phyloP scores from a whole-genome alignment of 176 grass and related monocot species.

The Oryza meyeriana region DNA sequence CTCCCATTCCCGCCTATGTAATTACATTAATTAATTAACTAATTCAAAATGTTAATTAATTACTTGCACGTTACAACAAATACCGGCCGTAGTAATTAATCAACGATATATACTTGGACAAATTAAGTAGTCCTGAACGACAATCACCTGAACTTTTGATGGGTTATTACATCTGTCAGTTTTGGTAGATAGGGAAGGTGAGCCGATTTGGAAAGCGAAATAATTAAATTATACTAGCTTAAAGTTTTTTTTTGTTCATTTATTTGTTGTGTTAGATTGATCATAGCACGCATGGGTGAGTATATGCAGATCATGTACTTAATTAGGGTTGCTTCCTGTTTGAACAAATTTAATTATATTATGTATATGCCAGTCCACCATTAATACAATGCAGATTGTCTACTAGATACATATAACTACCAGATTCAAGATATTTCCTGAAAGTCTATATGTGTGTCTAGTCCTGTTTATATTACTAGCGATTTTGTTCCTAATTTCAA shows the following conservation, averaged over 20 bases:
- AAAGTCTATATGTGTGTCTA: neutral
- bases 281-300: neutral
- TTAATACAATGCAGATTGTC: neutral
- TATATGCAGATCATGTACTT: neutral
- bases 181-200: conserved; percentile 16
- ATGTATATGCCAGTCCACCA: neutral
- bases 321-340: conserved; percentile 23
- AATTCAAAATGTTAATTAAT: neutral
- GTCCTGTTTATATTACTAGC: neutral
- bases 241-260: neutral
- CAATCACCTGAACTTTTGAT: neutral
- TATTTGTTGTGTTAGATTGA: neutral
- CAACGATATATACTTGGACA: neutral
- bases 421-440: neutral
- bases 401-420: neutral
- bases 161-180: neutral
- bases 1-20: conserved; percentile 39
- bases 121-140: neutral
- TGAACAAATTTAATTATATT: conserved; percentile 6
- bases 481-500: conserved; percentile 16
- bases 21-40: neutral
- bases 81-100: neutral
- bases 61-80: neutral
- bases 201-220: conserved; percentile 5
- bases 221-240: neutral